Evolutionary conservation across 108 stramenopile genomes (phyloP), one percentile per base, ranked within the genome.

Genomic region (Cyclotella kingstonii): DNA sequence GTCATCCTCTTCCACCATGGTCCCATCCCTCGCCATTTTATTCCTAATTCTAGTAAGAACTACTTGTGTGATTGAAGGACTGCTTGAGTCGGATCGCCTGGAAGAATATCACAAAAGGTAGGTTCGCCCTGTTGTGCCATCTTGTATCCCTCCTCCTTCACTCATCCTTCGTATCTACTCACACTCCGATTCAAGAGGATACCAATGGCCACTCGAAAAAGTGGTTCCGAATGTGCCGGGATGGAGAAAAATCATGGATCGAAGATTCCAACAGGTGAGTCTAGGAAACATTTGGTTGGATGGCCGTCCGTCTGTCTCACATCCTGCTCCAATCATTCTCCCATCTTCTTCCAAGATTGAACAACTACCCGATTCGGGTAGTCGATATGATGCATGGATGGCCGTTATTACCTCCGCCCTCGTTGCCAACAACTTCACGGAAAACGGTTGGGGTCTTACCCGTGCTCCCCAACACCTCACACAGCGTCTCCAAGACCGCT

Each of bases 121-220:
- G 7, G 57, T 26, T 3, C 18, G 35, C 10, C 7, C 21, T 0
- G 15, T 39, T 21, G 1, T 55, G 33, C n/a, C 28, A 22, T 8
- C 21, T 11, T 11, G 36, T 7, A 2, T 19, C 55, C n/a, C 29
- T 19, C 29, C 18, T 1, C 21, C 42, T 0, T 39, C 35, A 22
- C 4, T 30, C 29, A 7, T 29, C 0, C 0, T 29, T 27, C 9
- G 18, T 30, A 17, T 27, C 35, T 15, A 17, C 4, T 38, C n/a
- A 21, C 38, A 21, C 35, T 38, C 10, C 30, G 6, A 25, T 33
- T 54, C n/a, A 21, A 60, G 82, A 25, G 76, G 78, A 12, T 82
- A 87, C 49, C 79, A 68, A n/a, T 92, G 91, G 91, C 91, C 91
- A 21, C 47, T 76, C 17, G 54, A 60, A 14, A 41, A 70, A 22